A percentile compares a stretch with the other conserved stretches of the same genome.
phyloP scores from a whole-genome alignment of 345 rosid genomes.

The Lumnitzera littorea region DNA sequence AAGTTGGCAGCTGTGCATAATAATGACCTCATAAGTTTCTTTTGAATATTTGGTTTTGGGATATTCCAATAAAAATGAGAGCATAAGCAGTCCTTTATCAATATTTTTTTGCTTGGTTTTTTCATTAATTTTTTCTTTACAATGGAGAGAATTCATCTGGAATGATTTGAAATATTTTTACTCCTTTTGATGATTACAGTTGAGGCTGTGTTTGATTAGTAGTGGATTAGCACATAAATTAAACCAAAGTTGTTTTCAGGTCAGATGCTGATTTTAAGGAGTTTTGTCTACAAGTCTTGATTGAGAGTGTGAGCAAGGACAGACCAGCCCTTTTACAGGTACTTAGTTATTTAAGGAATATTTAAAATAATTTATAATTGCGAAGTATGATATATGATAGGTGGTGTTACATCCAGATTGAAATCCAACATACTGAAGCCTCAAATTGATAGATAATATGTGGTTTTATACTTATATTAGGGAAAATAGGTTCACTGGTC shows the following conservation, averaged over 20 bases:
- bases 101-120: no score
- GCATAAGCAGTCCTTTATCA: no score
- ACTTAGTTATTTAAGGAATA: conserved; percentile 7
- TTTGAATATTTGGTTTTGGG: no score
- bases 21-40: no score
- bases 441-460: no score
- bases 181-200: not conserved
- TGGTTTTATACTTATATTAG: not conserved
- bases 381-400: no score
- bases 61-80: no score
- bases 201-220: not conserved
- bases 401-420: no score
- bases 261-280: conserved; percentile 81
- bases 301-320: conserved; percentile 96
- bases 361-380: no score
- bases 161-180: not conserved
- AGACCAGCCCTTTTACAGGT: conserved; percentile 96
- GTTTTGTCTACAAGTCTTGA: conserved; percentile 88
- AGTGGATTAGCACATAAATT: conserved; percentile 1
- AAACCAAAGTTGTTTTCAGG: conserved; percentile 39
- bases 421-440: no score
- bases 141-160: no score
- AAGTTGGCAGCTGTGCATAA: conserved; percentile 9
- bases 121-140: no score
- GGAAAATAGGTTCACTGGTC: not conserved